These are phyloP conservation scores for Tuber brumale DNA, from an alignment of 495 filamentous ascomycete genomes.

Conservation along the genomic window DNA sequence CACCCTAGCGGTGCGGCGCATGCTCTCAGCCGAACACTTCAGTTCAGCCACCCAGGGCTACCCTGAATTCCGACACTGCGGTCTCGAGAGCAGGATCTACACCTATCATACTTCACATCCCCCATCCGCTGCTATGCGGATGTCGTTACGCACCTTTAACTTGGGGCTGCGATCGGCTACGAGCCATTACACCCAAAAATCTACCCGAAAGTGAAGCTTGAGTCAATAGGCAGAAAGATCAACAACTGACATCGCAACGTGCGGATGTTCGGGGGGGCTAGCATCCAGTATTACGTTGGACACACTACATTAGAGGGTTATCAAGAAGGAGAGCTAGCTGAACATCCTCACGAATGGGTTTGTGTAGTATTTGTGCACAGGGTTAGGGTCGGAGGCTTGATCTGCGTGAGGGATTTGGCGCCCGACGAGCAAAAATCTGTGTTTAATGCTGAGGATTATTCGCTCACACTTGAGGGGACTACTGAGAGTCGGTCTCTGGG, in stretches of 20 bases:
- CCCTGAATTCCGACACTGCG: constrained; percentile 75
- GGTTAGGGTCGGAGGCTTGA: constrained; percentile 88
- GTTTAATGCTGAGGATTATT: constrained; percentile 79
- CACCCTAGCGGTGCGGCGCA: constrained; percentile 19
- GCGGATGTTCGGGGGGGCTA: constrained; percentile 84
- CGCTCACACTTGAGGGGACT: constrained; percentile 51
- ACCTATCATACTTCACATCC: constrained; percentile 81
- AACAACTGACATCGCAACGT: constrained; percentile 94
- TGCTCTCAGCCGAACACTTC: no score
- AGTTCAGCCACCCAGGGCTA: constrained; percentile 39
- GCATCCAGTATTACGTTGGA: constrained; percentile 93
- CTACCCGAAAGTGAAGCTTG: constrained; percentile 69
- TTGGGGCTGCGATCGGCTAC: constrained; percentile 88
- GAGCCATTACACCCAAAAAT: constrained; percentile 71
- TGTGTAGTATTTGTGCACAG: constrained; percentile 86
- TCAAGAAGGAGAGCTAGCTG: constrained; percentile 81
- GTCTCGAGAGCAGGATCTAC: constrained; percentile 90
- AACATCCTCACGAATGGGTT: constrained; percentile 93
- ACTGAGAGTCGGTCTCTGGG: constrained; percentile 56
- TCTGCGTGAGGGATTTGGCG: constrained; percentile 74
- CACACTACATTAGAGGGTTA: constrained; percentile 79
- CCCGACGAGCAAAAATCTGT: constrained; percentile 61
- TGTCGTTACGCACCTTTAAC: constrained; percentile 83
- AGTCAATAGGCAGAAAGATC: constrained; percentile 93
- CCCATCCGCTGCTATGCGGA: constrained; percentile 96